Conservation (phyloP, 2,329 filamentous ascomycete species). For the Xylaria hypoxylon region DNA sequence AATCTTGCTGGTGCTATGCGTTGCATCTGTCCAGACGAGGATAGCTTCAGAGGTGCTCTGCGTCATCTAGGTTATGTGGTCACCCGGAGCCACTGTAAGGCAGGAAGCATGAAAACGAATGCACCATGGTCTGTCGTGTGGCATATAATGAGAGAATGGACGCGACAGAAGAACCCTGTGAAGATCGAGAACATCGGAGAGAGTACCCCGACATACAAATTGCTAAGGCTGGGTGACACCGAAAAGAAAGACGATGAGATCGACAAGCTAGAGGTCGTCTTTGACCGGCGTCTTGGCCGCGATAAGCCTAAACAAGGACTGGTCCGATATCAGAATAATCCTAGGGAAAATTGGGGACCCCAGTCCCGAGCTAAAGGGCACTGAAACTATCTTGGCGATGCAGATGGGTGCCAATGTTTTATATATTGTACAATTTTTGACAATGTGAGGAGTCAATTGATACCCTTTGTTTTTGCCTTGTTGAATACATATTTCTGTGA, state of each 20-base stretch:
- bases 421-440: conserved; percentile 21
- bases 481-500: conserved; percentile 7
- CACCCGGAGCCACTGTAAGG: conserved; percentile 87
- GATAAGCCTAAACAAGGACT: conserved; percentile 75
- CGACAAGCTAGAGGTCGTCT: conserved; percentile 63
- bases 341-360: conserved; percentile 93
- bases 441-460: conserved; percentile 40
- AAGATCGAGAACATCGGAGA: conserved; percentile 77
- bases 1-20: conserved; percentile 81
- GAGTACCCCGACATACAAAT: conserved; percentile 76
- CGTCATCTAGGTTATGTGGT: conserved; percentile 83
- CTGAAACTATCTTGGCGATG: conserved; percentile 58
- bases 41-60: conserved; percentile 83
- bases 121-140: conserved; percentile 91
- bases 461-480: conserved; percentile 44
- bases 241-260: conserved; percentile 45
- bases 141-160: conserved; percentile 95
- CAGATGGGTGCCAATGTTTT: not conserved
- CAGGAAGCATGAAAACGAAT: conserved; percentile 92
- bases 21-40: conserved; percentile 81
- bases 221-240: conserved; percentile 65
- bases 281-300: conserved; percentile 83
- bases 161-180: conserved; percentile 81
- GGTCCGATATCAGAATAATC: conserved; percentile 90
- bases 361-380: conserved; percentile 70